phyloP scores from a whole-genome alignment of 108 stramenopile species.

The Discostella stelligeroides region DNA sequence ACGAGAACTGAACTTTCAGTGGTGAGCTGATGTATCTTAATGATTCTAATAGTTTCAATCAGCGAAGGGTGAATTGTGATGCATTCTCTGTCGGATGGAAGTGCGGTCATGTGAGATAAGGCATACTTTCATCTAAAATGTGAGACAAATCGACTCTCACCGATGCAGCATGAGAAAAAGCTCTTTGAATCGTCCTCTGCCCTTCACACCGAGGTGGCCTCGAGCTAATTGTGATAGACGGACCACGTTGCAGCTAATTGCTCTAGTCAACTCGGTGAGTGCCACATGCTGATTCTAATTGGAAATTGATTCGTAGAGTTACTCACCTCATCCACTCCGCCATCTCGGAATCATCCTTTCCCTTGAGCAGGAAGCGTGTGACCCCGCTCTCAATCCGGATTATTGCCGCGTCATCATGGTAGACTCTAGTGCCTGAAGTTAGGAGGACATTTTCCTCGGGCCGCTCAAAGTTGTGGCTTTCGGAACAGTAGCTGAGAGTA shows the following conservation, averaged over 20 bases:
- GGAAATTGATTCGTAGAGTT: not conserved
- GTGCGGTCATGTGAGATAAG: not conserved
- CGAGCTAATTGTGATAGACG: conserved; percentile 18
- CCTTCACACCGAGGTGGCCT: conserved; percentile 29
- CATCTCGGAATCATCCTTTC: conserved; percentile 24
- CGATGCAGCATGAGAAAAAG: conserved; percentile 38
- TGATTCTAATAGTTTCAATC: conserved; percentile 14
- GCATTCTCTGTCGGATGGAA: conserved; percentile 17
- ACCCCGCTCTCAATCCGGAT: conserved; percentile 40
- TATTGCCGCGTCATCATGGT: conserved; percentile 35
- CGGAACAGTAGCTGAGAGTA: conserved; percentile 26
- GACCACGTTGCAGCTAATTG: conserved; percentile 23
- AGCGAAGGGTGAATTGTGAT: conserved; percentile 41
- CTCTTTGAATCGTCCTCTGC: conserved; percentile 31
- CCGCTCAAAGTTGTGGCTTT: conserved; percentile 24
- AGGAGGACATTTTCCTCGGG: conserved; percentile 35
- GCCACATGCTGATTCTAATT: no score
- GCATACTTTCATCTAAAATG: not conserved
- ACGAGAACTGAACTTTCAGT: conserved; percentile 18
- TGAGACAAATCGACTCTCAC: conserved; percentile 3
- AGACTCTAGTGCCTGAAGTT: conserved; percentile 30
- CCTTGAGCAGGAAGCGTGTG: conserved; percentile 25
- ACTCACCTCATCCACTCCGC: conserved; percentile 32
- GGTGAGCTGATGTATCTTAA: conserved; percentile 26
- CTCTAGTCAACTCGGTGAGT: not conserved